Percentiles rank a stretch among this genome's conserved stretches.
phyloP scores from a whole-genome alignment of 257 asterid genomes.

The Penstemon barbatus region DNA sequence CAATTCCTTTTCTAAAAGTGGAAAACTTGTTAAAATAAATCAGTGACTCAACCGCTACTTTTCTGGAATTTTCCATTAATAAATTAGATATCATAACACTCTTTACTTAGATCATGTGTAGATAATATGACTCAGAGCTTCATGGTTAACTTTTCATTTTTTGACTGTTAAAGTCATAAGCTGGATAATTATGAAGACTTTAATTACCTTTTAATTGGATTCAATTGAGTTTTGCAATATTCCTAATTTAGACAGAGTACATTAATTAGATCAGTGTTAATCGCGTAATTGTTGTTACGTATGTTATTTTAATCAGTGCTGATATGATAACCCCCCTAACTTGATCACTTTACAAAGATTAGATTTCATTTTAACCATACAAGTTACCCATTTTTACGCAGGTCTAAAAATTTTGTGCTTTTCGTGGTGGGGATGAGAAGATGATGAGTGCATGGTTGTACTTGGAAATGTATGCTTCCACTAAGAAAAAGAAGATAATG shows the following conservation, averaged over 20 bases:
- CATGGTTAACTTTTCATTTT: neutral
- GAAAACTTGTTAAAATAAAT: constrained; percentile 33
- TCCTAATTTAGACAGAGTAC: neutral
- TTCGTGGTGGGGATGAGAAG: constrained; percentile 52
- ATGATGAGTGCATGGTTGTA: constrained; percentile 41
- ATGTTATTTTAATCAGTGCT: constrained; percentile 8
- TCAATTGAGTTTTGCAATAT: neutral
- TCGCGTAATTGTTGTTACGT: constrained; percentile 5
- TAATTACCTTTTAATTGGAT: no score
- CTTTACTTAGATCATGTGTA: constrained; percentile 29
- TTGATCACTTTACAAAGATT: constrained; percentile 14
- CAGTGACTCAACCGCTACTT: constrained; percentile 50
- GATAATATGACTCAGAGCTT: constrained; percentile 13
- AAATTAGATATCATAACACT: constrained; percentile 23
- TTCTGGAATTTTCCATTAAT: constrained; percentile 21
- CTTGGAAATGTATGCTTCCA: constrained; percentile 63
- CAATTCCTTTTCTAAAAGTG: constrained; percentile 42
- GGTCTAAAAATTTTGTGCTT: constrained; percentile 37
- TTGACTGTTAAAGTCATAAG: constrained; percentile 9
- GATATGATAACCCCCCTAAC: constrained; percentile 17
- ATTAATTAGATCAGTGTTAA: neutral
- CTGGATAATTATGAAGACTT: constrained; percentile 15
- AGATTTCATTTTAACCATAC: constrained; percentile 34
- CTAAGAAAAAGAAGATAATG: constrained; percentile 54
- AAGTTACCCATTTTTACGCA: constrained; percentile 28